Evolutionary conservation across 2,329 filamentous ascomycete genomes (phyloP), one percentile per base, ranked within the genome.

Genomic region (Arthrobotrys entomopaga): DNA sequence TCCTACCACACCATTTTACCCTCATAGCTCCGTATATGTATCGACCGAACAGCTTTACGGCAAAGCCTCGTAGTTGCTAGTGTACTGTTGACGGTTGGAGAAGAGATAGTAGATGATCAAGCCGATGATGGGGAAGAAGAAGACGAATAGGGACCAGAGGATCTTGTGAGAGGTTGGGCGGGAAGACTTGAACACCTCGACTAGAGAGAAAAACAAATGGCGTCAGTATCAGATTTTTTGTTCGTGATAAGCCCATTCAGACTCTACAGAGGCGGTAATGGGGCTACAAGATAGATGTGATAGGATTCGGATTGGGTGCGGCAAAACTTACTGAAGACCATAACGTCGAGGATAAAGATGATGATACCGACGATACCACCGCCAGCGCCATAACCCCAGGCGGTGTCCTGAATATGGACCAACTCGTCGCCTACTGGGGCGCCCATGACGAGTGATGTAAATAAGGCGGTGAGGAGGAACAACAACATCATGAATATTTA

Each of bases 121-220:
- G 71, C 88, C 88, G 77, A 86, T 79, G 56, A 90, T 82, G 2
- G 88, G 88, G 82, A 89, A 89, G 75, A 89, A 80, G 82, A 89
- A 89, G 78, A 89, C 86, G 49, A 88, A 82, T 0, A 89, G 82
- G 56, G 84, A 86, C 88, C 88, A 90, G 29, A 89, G 81, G 2
- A 89, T 80, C 82, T 90, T 90, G 80, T 85, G 82, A 19, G 82
- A 80, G 19, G 84, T 81, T 3, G 87, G 84, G 71, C 87, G 87
- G 80, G 85, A 88, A 46, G 87, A 89, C 81, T 89, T 86, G 67
- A 89, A 81, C 76, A 89, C 85, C 81, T 89, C 88, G 77, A 89
- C 87, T 89, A 76, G 19, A 76, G 29, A 34, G 29, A 24, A 19
- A 22, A 34, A 19, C 42, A 53, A 20, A 42, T 43, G 15, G 29